Evolutionary conservation across 768 basidiomycete species (phyloP).

Genomic region (Tulasnella sp.): DNA sequence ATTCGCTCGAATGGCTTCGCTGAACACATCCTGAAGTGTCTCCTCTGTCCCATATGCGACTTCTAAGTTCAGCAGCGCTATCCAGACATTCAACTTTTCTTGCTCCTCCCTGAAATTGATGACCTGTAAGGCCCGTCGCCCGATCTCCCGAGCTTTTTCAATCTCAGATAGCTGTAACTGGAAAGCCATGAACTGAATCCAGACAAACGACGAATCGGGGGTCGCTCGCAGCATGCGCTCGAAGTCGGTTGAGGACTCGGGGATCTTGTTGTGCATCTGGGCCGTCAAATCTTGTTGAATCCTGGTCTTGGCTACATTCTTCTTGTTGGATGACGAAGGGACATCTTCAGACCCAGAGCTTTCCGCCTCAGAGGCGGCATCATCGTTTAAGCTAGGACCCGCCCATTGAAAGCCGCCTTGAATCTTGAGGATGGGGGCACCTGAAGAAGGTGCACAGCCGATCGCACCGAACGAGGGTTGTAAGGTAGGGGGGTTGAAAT

Average conservation of each 20-base stretch:
- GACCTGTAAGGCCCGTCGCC: constrained; percentile 65
- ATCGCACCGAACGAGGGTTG: constrained; percentile 17
- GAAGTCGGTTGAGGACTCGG: constrained; percentile 90
- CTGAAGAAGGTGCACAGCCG: not conserved
- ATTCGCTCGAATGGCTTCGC: constrained; percentile 79
- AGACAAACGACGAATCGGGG: constrained; percentile 93
- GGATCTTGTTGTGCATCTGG: constrained; percentile 73
- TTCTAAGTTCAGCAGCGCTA: constrained; percentile 89
- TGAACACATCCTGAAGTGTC: constrained; percentile 68
- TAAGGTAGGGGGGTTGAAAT: too few species aligned
- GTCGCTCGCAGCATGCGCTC: constrained; percentile 87
- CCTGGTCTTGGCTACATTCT: constrained; percentile 49
- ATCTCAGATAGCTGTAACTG: constrained; percentile 93
- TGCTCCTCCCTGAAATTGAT: constrained; percentile 95
- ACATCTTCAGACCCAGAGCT: constrained; percentile 22
- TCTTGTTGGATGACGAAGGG: constrained; percentile 30
- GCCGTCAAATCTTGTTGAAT: constrained; percentile 74
- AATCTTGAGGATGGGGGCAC: constrained; percentile 23
- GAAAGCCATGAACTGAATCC: constrained; percentile 99
- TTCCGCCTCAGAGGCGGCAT: constrained; percentile 36
- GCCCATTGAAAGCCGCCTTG: constrained; percentile 58
- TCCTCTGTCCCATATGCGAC: constrained; percentile 84
- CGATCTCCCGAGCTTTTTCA: constrained; percentile 86
- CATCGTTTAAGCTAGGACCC: constrained; percentile 23
- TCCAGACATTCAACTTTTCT: constrained; percentile 95